Conservation (phyloP, 257 asterid species). For the Rehmannia glutinosa region DNA sequence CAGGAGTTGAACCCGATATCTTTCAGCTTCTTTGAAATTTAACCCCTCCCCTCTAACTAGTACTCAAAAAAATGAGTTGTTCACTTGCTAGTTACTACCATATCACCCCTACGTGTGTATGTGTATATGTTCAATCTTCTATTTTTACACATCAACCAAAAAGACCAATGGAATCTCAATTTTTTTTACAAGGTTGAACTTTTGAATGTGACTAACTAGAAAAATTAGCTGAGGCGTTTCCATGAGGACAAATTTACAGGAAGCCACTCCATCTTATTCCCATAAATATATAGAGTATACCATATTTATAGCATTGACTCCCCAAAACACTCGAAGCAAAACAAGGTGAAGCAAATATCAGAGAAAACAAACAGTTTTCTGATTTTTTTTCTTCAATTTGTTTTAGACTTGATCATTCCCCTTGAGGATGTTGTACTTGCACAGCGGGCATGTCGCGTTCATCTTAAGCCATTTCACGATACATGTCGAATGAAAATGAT, state of each 20-base stretch:
- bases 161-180: not conserved
- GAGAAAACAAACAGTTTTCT: not conserved
- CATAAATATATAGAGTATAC: slow-evolving; percentile 9
- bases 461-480: slow-evolving; percentile 95
- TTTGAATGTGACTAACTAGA: not conserved
- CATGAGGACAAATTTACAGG: slow-evolving; percentile 12
- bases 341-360: not conserved
- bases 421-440: slow-evolving; percentile 96
- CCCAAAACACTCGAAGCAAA: not conserved
- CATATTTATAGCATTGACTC: not conserved
- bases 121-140: too few species aligned
- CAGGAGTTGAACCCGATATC: too few species aligned
- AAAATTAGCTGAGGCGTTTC: slow-evolving; percentile 1
- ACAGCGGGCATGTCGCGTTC: slow-evolving; percentile 96
- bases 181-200: not conserved
- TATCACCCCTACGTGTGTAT: too few species aligned
- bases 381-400: not conserved
- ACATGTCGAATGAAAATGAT: slow-evolving; percentile 76
- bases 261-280: slow-evolving; percentile 22
- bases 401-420: slow-evolving; percentile 75
- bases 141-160: not conserved
- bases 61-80: too few species aligned
- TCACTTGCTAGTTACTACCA: too few species aligned
- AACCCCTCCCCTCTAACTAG: too few species aligned
- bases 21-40: too few species aligned